These are phyloP conservation scores for Mortierella alpina DNA, from an alignment of 192 early-diverging fungal species.

Conservation along the genomic window DNA sequence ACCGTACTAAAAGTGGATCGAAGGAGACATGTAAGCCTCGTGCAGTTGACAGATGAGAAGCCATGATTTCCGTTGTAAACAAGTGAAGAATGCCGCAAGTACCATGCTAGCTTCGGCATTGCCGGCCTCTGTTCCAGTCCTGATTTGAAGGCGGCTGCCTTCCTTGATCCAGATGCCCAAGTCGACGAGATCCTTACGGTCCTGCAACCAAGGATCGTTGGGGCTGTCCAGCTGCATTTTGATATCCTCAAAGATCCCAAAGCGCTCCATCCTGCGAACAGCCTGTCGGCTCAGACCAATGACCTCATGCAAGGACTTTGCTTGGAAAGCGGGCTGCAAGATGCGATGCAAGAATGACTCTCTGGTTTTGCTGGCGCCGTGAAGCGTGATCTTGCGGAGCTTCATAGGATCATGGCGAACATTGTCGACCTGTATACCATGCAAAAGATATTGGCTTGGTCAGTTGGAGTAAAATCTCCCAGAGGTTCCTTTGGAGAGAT, in stretches of 20 bases:
- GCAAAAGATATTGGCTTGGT: not conserved
- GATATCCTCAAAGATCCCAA: constrained; percentile 80
- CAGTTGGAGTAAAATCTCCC: not conserved
- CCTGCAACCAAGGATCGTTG: constrained; percentile 47
- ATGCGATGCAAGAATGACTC: constrained; percentile 58
- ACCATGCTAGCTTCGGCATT: constrained; percentile 91
- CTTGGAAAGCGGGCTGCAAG: constrained; percentile 47
- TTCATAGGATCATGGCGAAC: constrained; percentile 51
- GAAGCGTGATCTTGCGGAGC: constrained; percentile 47
- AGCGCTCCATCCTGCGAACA: constrained; percentile 63
- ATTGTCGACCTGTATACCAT: constrained; percentile 27
- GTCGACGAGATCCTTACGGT: constrained; percentile 68
- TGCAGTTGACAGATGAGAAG: not conserved
- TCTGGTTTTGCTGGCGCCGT: constrained; percentile 57
- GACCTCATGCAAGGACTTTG: constrained; percentile 71
- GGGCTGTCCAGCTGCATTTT: constrained; percentile 74
- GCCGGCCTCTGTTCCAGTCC: constrained; percentile 91
- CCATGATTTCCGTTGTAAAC: not conserved
- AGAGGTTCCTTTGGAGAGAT: too few species aligned
- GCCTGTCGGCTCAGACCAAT: constrained; percentile 66
- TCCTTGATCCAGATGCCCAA: constrained; percentile 81
- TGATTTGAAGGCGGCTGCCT: constrained; percentile 75
- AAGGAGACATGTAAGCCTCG: not conserved
- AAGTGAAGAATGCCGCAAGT: not conserved
- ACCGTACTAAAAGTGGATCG: constrained; percentile 37